phyloP scores from a whole-genome alignment of 495 filamentous ascomycete genomes.

The Melanomma pulvis-pyrius region DNA sequence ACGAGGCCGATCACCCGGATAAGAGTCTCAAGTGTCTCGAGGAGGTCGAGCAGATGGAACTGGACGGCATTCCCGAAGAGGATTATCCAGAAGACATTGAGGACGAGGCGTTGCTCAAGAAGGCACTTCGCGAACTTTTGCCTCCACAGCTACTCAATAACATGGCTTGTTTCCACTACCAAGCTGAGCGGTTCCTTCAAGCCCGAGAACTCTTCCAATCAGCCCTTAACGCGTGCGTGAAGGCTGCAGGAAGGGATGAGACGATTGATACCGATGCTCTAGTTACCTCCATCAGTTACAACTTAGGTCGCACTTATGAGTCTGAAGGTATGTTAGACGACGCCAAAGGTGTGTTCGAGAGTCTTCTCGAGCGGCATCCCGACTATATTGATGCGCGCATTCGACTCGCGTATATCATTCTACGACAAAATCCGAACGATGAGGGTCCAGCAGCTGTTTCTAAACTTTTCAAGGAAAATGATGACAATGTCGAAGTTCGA shows the following conservation, averaged over 20 bases:
- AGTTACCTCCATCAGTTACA: conserved; percentile 91
- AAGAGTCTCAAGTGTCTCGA: conserved; percentile 88
- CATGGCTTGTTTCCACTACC: conserved; percentile 92
- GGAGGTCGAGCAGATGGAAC: conserved; percentile 84
- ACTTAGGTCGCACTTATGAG: conserved; percentile 95
- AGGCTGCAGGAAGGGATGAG: conserved; percentile 67
- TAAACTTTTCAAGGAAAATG: conserved; percentile 77
- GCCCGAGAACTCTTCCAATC: conserved; percentile 88
- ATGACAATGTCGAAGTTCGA: conserved; percentile 84
- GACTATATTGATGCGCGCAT: conserved; percentile 92
- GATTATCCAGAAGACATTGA: conserved; percentile 66
- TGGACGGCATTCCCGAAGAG: conserved; percentile 68
- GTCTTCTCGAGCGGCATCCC: conserved; percentile 74
- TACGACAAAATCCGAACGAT: conserved; percentile 79
- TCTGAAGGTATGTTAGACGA: conserved; percentile 76
- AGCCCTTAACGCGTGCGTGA: conserved; percentile 81
- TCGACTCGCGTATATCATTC: conserved; percentile 82
- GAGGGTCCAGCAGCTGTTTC: conserved; percentile 83
- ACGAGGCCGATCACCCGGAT: conserved; percentile 81
- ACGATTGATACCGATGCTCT: conserved; percentile 80
- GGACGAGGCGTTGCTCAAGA: conserved; percentile 52
- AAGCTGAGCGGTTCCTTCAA: conserved; percentile 74
- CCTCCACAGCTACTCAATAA: conserved; percentile 95
- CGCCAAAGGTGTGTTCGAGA: conserved; percentile 84
- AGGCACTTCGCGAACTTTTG: conserved; percentile 68